Evolutionary conservation across 176 grass and related monocot species (phyloP).

Genomic region (Juncus inflexus): DNA sequence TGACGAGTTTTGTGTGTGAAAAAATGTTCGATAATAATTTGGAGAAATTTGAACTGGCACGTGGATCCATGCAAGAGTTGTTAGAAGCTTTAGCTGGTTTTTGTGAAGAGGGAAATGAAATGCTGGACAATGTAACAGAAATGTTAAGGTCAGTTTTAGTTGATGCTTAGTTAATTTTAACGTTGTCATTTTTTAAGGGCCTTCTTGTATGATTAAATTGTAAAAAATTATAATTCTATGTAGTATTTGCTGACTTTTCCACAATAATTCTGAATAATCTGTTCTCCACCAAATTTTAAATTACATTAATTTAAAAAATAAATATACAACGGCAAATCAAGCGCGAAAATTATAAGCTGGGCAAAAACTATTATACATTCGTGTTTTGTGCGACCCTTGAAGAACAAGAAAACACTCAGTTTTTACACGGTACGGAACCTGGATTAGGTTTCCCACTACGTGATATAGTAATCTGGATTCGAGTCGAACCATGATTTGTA

Average conservation of each 20-base stretch:
- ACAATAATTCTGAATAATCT: too few relatives aligned
- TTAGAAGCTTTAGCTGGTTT: constrained; percentile 41
- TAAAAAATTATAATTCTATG: too few relatives aligned
- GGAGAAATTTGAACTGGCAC: constrained; percentile 42
- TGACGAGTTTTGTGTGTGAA: constrained; percentile 50
- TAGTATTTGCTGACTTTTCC: too few relatives aligned
- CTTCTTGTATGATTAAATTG: too few relatives aligned
- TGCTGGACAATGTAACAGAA: constrained; percentile 48
- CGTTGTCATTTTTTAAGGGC: background rate
- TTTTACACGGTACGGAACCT: constrained; percentile 44
- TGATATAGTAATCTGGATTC: constrained; percentile 42
- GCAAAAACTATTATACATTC: constrained; percentile 43
- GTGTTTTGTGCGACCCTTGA: constrained; percentile 24
- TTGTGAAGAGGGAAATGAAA: constrained; percentile 30
- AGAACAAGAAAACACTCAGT: constrained; percentile 55
- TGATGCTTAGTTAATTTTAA: constrained; percentile 36
- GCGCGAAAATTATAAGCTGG: constrained; percentile 23
- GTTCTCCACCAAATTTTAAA: too few relatives aligned
- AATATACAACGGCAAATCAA: background rate
- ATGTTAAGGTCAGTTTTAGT: constrained; percentile 54
- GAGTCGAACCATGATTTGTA: constrained; percentile 47
- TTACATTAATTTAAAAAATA: too few relatives aligned
- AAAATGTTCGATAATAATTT: constrained; percentile 45
- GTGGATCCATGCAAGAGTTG: constrained; percentile 36
- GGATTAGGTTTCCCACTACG: constrained; percentile 51